Evolutionary conservation across 2,329 filamentous ascomycete genomes (phyloP).

Genomic region (Lachnellula subtilissima): DNA sequence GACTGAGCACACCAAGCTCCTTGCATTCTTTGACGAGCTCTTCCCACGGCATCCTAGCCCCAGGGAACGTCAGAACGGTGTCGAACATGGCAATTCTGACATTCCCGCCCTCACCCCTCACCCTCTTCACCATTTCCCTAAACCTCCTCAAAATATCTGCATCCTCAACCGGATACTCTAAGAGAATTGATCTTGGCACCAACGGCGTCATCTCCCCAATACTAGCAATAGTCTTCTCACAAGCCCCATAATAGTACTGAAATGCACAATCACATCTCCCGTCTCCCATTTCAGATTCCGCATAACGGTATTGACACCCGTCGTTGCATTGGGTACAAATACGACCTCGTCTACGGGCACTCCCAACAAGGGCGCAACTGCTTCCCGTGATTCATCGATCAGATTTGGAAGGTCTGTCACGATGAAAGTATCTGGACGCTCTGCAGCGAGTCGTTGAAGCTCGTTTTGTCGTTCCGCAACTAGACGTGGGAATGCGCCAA

Average conservation of each 20-base stretch:
- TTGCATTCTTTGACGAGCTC: constrained; percentile 57
- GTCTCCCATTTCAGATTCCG: constrained; percentile 63
- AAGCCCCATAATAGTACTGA: constrained; percentile 75
- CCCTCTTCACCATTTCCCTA: constrained; percentile 46
- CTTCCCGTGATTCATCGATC: constrained; percentile 59
- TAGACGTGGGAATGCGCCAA: constrained; percentile 64
- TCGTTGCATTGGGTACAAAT: constrained; percentile 76
- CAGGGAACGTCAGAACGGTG: constrained; percentile 72
- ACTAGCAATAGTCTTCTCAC: constrained; percentile 67
- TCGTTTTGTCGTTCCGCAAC: constrained; percentile 59
- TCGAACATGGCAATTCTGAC: constrained; percentile 75
- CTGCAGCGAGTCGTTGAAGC: constrained; percentile 61
- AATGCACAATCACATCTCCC: constrained; percentile 68
- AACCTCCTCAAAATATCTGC: constrained; percentile 60
- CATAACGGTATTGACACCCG: constrained; percentile 70
- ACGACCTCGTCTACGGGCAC: constrained; percentile 63
- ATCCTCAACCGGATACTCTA: constrained; percentile 67
- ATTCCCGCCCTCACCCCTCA: constrained; percentile 51
- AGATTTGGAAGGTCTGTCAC: constrained; percentile 59
- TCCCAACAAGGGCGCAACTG: constrained; percentile 61
- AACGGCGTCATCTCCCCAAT: constrained; percentile 36
- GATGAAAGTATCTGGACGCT: constrained; percentile 69
- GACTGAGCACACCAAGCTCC: constrained; percentile 61
- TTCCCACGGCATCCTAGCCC: constrained; percentile 74
- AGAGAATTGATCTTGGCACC: constrained; percentile 40